Evolutionary conservation across 2,329 filamentous ascomycete genomes (phyloP).

Genomic region (Fusarium aywerte): DNA sequence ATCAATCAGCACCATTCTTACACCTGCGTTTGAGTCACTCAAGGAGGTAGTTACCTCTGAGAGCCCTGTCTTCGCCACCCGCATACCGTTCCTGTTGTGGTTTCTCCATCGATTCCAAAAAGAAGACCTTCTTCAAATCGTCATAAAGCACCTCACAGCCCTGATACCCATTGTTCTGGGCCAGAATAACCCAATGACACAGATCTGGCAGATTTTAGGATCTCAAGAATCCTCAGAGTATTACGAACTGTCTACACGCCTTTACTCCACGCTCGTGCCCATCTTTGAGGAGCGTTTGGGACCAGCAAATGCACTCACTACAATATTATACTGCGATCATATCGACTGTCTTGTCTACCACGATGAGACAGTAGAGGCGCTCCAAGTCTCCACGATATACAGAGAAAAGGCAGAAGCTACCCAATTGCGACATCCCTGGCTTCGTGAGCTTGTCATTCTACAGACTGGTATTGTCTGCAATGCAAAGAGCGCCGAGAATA

Average conservation of each 20-base stretch:
- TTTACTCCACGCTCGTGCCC: conserved; percentile 49
- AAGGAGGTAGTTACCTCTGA: conserved; percentile 50
- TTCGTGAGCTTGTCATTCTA: conserved; percentile 48
- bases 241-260: conserved; percentile 47
- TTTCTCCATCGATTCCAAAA: conserved; percentile 51
- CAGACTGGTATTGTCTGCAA: conserved; percentile 48
- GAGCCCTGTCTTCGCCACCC: conserved; percentile 49
- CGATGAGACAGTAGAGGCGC: conserved; percentile 43
- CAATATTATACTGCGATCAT: conserved; percentile 51
- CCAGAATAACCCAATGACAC: conserved; percentile 46
- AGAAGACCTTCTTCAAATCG: conserved; percentile 48
- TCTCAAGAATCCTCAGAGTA: conserved; percentile 49
- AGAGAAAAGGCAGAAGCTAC: conserved; percentile 47
- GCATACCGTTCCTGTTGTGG: conserved; percentile 52
- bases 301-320: conserved; percentile 49
- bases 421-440: conserved; percentile 47
- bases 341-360: conserved; percentile 49
- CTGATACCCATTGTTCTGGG: conserved; percentile 49
- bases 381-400: conserved; percentile 47
- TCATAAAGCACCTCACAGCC: conserved; percentile 48
- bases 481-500: conserved; percentile 47
- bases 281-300: conserved; percentile 49
- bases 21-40: conserved; percentile 51
- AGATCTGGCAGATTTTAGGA: conserved; percentile 49
- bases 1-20: conserved; percentile 47